Base-by-base conservation (phyloP, 345 rosid genomes). In the Salix viminalis region DNA sequence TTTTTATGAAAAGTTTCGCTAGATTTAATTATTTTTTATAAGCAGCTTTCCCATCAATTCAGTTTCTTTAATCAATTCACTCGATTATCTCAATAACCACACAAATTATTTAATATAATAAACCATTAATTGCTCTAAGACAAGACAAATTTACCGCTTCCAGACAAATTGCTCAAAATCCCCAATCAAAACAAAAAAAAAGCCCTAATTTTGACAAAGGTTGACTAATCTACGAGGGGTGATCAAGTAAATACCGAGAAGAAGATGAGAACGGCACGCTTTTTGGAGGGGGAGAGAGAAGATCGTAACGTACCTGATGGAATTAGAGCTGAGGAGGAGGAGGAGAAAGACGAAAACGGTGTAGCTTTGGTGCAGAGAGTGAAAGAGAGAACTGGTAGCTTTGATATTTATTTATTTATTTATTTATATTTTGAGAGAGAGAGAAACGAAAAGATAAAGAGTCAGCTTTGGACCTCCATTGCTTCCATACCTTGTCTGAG, bases 381-480 rank as follows among this genome's bases (percentile, higher is more conserved):
- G 10, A 16, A 46, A 13, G 10, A 26, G 15, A 66, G 13, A 48
- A 7, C 32, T 32, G 18, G 62, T 64, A 65, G 34, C 19, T 70
- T 70, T 34, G 13, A 74, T 48, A 30, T 48, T 10, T 26, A 14
- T 41, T 7, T 41, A 41, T 41, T 34, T 34, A 34, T 0, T 34
- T 34, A 34, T 34, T 34, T 34, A 34, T 34, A 34, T 34, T 34
- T 34, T 34, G 42, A 60, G 21, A 44, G 34, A 62, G 65, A 65
- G 34, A 26, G 0, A 62, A 6, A 62, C 30, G 21, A 34, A 36
- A 36, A 44, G 82, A 69, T 58, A 68, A 74, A 69, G 67, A 65
- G 44, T 68, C 77, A 67, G 79, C 76, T 76, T 80, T 80, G 58
- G 68, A 54, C 54, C 70, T 76, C 79, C 77, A 60, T 66, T 72